A percentile compares a stretch with the other conserved stretches of the same genome.
These are phyloP conservation scores for Fennellomyces sp. DNA, from an alignment of 371 early-diverging fungal species.

Conservation along the genomic window DNA sequence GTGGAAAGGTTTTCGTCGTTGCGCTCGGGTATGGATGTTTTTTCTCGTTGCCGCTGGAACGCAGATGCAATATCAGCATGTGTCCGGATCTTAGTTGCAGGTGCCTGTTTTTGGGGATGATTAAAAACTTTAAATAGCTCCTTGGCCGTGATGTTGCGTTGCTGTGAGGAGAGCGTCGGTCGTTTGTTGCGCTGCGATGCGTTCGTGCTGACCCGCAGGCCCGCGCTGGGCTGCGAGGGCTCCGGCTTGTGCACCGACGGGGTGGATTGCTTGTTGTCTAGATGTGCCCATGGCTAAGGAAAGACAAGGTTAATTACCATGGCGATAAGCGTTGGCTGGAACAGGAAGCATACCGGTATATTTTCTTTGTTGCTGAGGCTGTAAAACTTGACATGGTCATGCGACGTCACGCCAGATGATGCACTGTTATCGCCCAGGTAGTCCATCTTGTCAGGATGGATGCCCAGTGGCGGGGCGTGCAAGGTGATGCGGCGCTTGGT, in stretches of 20 bases:
- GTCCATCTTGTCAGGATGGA: conserved; percentile 6
- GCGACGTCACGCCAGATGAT: background rate
- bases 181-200: background rate
- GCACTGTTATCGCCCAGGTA: conserved; percentile 8
- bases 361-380: conserved; percentile 16
- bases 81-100: background rate
- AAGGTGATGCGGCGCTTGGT: background rate
- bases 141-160: background rate
- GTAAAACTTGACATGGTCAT: conserved; percentile 1
- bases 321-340: too few relatives aligned
- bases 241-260: background rate
- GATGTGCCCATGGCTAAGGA: conserved; percentile 9
- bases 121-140: conserved; percentile 10
- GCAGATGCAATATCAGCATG: conserved; percentile 4
- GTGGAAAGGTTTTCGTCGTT: background rate
- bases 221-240: background rate
- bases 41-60: background rate
- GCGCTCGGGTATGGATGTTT: background rate
- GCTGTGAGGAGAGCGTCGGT: background rate
- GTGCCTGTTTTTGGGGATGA: background rate
- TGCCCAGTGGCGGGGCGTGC: conserved; percentile 3
- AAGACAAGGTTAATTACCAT: background rate
- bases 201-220: background rate
- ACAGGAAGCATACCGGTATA: conserved; percentile 12
- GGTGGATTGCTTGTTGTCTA: conserved; percentile 1